Percentiles rank a stretch among this genome's conserved stretches.
phyloP scores from a whole-genome alignment of 2,329 filamentous ascomycete genomes.

The Chrysosporium keratinophilum region DNA sequence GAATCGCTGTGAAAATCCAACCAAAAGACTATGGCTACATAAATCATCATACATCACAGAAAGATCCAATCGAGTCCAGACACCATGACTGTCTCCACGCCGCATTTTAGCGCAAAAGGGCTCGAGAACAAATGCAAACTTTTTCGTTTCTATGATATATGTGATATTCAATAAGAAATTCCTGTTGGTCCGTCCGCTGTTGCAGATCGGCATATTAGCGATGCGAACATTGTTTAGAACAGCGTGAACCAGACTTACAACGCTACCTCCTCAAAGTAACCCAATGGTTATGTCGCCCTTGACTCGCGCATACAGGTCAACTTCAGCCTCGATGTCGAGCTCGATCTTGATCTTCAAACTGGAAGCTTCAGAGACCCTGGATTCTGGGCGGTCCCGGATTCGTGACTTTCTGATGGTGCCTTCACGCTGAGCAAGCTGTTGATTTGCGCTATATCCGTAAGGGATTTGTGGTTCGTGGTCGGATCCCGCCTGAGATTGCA shows the following conservation, averaged over 20 bases:
- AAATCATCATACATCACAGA: not conserved
- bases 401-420: conserved; percentile 23
- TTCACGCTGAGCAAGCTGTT: not conserved
- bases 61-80: not conserved
- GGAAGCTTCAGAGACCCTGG: conserved; percentile 29
- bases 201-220: not conserved
- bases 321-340: conserved; percentile 25
- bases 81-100: too few relatives aligned
- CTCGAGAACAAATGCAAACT: too few relatives aligned
- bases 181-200: not conserved
- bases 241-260: not conserved
- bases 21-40: not conserved
- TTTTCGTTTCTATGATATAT: too few relatives aligned
- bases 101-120: too few relatives aligned
- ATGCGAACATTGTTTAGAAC: not conserved
- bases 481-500: conserved; percentile 7
- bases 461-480: not conserved
- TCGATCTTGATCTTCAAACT: conserved; percentile 36
- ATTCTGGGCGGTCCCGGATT: conserved; percentile 30
- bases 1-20: not conserved
- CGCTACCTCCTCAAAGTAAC: conserved; percentile 26
- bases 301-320: conserved; percentile 25
- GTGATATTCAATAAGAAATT: not conserved
- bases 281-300: conserved; percentile 30
- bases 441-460: not conserved